phyloP scores from a whole-genome alignment of 2,329 filamentous ascomycete species.

The Dendrostoma leiphaemia region DNA sequence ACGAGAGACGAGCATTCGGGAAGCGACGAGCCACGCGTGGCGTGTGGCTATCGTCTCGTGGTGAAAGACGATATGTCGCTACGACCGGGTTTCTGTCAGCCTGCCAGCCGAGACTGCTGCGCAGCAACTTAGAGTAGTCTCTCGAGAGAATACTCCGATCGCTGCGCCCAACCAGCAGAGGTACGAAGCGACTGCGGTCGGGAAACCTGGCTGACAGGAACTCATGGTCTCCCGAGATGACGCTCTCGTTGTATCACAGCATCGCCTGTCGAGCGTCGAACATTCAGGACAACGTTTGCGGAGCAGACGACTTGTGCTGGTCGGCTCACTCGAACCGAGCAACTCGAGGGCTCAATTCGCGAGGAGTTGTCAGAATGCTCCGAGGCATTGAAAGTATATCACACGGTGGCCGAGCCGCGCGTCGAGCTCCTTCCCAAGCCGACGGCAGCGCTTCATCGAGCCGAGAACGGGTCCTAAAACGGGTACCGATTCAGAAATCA shows the following conservation, averaged over 20 bases:
- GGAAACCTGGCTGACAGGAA: constrained; percentile 5
- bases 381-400: not conserved
- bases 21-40: constrained; percentile 3
- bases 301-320: not conserved
- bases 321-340: not conserved
- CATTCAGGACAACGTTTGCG: too few species aligned
- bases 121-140: not conserved
- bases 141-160: not conserved
- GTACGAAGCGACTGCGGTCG: constrained; percentile 4
- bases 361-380: not conserved
- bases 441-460: not conserved
- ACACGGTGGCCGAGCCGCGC: not conserved
- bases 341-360: not conserved
- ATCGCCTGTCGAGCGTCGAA: too few species aligned
- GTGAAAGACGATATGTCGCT: too few species aligned
- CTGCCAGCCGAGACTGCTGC: not conserved
- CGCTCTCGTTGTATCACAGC: too few species aligned
- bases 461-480: not conserved
- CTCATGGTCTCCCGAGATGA: not conserved
- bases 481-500: not conserved
- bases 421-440: not conserved
- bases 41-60: not conserved
- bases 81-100: not conserved
- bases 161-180: not conserved
- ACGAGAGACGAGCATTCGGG: not conserved